Evolutionary conservation across 208 protist species (phyloP).

Genomic region (Acanthamoeba polyphaga): DNA sequence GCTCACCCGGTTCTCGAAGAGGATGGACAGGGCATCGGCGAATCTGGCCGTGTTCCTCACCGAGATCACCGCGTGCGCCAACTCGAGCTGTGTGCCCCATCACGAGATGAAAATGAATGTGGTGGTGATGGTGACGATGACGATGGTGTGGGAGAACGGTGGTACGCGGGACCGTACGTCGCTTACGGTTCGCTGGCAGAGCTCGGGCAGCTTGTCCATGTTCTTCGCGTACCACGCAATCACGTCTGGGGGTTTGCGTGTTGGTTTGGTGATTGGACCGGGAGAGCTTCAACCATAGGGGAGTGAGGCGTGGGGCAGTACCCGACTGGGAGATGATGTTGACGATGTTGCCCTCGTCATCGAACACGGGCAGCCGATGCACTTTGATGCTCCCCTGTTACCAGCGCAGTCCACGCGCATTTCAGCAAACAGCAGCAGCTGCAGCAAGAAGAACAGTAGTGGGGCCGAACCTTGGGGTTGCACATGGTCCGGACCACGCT

Average conservation of each 20-base stretch:
- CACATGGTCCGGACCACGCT: background rate
- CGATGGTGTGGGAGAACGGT: background rate
- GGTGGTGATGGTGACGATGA: background rate
- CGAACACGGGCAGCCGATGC: conserved; percentile 19
- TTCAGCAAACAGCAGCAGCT: background rate
- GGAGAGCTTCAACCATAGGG: background rate
- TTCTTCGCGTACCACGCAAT: background rate
- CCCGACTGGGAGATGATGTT: conserved; percentile 25
- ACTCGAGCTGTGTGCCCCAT: background rate
- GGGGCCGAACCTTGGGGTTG: background rate
- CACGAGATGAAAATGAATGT: background rate
- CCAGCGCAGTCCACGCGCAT: background rate
- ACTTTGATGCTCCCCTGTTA: background rate
- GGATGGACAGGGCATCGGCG: background rate
- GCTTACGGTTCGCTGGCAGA: background rate
- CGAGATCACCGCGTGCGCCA: conserved; percentile 13
- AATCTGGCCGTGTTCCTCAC: background rate
- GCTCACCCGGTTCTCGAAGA: conserved; percentile 13
- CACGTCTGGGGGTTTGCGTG: background rate
- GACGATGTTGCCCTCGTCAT: conserved; percentile 1
- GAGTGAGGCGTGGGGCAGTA: background rate
- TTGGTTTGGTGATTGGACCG: background rate
- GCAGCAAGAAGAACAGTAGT: background rate
- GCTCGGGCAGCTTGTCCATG: background rate
- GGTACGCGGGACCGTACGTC: background rate